Base-by-base conservation (phyloP, 2,329 filamentous ascomycete species). In the Atkinsonella texensis region DNA sequence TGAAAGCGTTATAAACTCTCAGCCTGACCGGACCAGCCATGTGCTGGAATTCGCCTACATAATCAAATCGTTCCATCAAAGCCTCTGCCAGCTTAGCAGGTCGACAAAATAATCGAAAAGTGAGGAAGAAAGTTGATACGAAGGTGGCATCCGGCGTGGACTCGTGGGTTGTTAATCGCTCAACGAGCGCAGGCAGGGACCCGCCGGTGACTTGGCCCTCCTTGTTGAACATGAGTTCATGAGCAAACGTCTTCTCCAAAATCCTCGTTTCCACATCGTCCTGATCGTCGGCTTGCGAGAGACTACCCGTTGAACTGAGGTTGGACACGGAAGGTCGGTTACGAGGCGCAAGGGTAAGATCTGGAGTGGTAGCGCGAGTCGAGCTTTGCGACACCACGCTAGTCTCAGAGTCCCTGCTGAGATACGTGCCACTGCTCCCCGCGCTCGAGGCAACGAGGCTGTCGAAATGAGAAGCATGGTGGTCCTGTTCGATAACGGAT, bases 181-280 rank as follows among this genome's bases (percentile, higher is more conserved):
- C 93, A n/a, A 98, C 85, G 31, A 98, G 73, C 2, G 93, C 93
- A 5, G 87, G 82, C 12, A 98, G 76, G 3, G 89, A 94, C 13
- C 93, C 93, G 46, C 93, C 93, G 42, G 87, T 87, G n/a, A 98
- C 84, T 55, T 95, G 87, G 1, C 91, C 90, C 58, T 97, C 91
- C 66, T 94, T 94, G 71, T 94, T 96, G 65, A 87, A 85, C 62
- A 95, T 83, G 46, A 98, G 76, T 64, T 98, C 91, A 62, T 96
- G 87, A 0, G 89, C 88, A 62, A 81, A 96, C 0, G 90, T 95
- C 69, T 86, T 94, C 64, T 90, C 87, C n/a, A 95, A 73, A n/a
- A 96, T 73, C 60, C 84, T 85, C 4, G 80, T 84, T 64, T 95
- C 91, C 1, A 84, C 81, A 47, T 95, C 89, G 38, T 88, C 83